A percentile compares a stretch with the other conserved stretches of the same genome.
Evolutionary conservation across 192 early-diverging fungal species (phyloP).

Genomic region (Obelidium mucronatum): DNA sequence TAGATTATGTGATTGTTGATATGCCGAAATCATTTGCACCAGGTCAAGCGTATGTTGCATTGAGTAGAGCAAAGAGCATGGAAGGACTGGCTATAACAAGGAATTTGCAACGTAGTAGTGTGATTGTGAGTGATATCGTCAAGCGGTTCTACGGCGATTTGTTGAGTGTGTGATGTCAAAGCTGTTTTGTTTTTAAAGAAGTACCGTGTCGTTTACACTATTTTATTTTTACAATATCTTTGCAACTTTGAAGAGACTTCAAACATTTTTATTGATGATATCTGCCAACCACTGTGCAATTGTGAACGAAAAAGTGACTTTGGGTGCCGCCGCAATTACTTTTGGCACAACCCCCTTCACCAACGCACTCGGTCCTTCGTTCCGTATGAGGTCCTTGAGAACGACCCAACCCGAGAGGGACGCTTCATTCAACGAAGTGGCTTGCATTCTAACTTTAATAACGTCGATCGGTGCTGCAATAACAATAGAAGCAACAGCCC

Average conservation of each 20-base stretch:
- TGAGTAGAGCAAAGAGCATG: conserved; percentile 49
- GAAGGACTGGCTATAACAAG: conserved; percentile 46
- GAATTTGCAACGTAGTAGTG: conserved; percentile 15
- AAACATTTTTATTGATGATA: background rate
- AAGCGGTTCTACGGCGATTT: conserved; percentile 27
- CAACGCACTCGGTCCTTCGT: conserved; percentile 84
- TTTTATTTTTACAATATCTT: too few relatives aligned
- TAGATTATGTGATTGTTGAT: conserved; percentile 55
- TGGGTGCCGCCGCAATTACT: conserved; percentile 69
- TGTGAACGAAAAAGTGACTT: conserved; percentile 80
- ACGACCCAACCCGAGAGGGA: conserved; percentile 79
- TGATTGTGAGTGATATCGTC: conserved; percentile 23
- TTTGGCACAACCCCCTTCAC: conserved; percentile 72
- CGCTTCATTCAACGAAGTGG: conserved; percentile 80
- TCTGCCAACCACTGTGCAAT: conserved; percentile 15
- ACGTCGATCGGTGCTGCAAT: conserved; percentile 94
- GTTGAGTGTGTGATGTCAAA: too few relatives aligned
- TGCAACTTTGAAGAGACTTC: too few relatives aligned
- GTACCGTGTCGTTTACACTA: too few relatives aligned
- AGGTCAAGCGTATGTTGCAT: conserved; percentile 61
- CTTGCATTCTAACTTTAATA: conserved; percentile 94
- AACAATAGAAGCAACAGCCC: conserved; percentile 84
- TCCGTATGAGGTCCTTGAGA: conserved; percentile 75
- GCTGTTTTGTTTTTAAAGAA: too few relatives aligned
- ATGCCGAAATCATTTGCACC: conserved; percentile 48